Evolutionary conservation across 441 rosid genomes (phyloP).

Genomic region (Capsella rubella): DNA sequence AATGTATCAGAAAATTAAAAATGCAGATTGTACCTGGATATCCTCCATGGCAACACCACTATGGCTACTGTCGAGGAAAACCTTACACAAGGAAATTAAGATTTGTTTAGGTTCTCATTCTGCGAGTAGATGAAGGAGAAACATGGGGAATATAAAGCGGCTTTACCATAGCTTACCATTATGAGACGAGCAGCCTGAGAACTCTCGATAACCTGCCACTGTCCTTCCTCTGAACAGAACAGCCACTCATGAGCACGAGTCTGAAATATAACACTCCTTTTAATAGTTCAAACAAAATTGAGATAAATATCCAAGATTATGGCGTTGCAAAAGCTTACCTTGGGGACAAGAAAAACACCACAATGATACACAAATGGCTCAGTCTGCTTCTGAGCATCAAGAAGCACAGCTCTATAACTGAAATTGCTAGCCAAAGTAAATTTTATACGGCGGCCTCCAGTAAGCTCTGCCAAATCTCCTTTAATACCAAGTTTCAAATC

Average conservation of each 20-base stretch:
- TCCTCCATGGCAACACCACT: slow-evolving; percentile 69
- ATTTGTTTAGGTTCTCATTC: slow-evolving; percentile 32
- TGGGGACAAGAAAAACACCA: slow-evolving; percentile 90
- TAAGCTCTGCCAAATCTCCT: slow-evolving; percentile 63
- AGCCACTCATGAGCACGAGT: slow-evolving; percentile 92
- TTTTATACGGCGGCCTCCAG: slow-evolving; percentile 65
- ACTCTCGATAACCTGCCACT: slow-evolving; percentile 87
- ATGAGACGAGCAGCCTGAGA: slow-evolving; percentile 87
- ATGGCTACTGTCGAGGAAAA: slow-evolving; percentile 69
- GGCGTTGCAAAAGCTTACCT: slow-evolving; percentile 52
- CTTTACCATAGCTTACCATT: slow-evolving; percentile 60
- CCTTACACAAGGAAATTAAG: slow-evolving; percentile 54
- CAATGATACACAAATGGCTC: slow-evolving; percentile 63
- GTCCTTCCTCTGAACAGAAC: slow-evolving; percentile 97
- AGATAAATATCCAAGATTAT: neutral
- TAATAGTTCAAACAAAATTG: slow-evolving; percentile 43
- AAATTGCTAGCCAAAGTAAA: slow-evolving; percentile 69
- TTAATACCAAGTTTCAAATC: slow-evolving; percentile 76
- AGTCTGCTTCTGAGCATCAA: slow-evolving; percentile 69
- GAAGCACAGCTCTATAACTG: slow-evolving; percentile 73
- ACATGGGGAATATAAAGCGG: slow-evolving; percentile 14
- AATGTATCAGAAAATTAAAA: slow-evolving; percentile 21
- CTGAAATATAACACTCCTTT: slow-evolving; percentile 64
- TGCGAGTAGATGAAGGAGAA: slow-evolving; percentile 1
- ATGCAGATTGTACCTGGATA: slow-evolving; percentile 63